A percentile compares a stretch with the other conserved stretches of the same genome.
These are phyloP conservation scores for Trichosanthes cucumerina DNA, from an alignment of 306 rosid genomes.

Conservation along the genomic window DNA sequence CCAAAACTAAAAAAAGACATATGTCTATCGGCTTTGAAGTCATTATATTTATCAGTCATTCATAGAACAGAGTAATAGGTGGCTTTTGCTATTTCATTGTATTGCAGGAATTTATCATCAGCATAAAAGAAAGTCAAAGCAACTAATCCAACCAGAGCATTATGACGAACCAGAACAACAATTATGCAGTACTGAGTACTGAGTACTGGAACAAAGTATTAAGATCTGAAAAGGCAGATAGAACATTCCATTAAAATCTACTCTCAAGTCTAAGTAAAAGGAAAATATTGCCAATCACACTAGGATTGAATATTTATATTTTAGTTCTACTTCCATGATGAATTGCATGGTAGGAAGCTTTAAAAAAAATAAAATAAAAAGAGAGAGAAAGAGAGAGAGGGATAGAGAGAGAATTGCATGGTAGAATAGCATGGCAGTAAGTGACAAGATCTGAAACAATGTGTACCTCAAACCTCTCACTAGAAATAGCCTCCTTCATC, in stretches of 20 bases:
- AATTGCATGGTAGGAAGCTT: background rate
- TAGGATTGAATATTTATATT: background rate
- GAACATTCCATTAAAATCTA: background rate
- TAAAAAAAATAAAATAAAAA: no score
- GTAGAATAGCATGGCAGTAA: background rate
- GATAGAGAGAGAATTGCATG: background rate
- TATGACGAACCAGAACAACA: background rate
- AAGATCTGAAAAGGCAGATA: background rate
- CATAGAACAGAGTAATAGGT: background rate
- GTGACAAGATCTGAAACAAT: background rate
- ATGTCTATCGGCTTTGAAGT: background rate
- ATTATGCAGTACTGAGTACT: background rate
- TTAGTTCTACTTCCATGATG: background rate
- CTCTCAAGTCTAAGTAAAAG: background rate
- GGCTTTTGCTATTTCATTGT: background rate
- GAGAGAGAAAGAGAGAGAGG: no score
- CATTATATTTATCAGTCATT: background rate
- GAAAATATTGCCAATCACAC: background rate
- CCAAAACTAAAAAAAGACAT: background rate
- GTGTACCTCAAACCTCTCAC: conserved; percentile 65
- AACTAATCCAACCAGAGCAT: background rate
- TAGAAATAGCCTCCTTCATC: conserved; percentile 67
- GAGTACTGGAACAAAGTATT: background rate
- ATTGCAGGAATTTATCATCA: background rate
- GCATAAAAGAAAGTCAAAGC: no score